Evolutionary conservation across 176 grass and related monocot genomes (phyloP).

Genomic region (Avena insularis): DNA sequence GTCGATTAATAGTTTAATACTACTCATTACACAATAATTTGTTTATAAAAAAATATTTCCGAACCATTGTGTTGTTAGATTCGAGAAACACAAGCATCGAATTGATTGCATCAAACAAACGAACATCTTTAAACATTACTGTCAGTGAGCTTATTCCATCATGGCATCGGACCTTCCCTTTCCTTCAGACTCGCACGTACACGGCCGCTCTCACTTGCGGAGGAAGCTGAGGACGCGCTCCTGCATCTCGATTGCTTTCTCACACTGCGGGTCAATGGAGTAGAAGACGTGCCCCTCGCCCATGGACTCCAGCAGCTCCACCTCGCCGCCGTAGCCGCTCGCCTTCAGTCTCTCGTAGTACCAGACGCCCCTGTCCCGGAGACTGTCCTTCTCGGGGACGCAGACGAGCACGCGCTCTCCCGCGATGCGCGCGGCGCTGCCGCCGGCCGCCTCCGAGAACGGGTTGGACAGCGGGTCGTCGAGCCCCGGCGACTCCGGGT

Average conservation of each 20-base stretch:
- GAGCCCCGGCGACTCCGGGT: conserved; percentile 57
- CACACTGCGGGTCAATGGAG: conserved; percentile 36
- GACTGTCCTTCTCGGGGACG: conserved; percentile 65
- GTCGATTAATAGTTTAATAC: too few species aligned
- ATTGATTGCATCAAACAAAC: too few species aligned
- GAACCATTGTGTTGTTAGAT: too few species aligned
- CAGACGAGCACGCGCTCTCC: conserved; percentile 63
- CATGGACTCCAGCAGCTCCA: conserved; percentile 59
- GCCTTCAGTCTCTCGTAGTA: conserved; percentile 70
- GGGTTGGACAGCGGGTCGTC: conserved; percentile 70
- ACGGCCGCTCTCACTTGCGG: conserved; percentile 24
- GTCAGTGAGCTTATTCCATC: conserved; percentile 15
- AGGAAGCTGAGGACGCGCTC: conserved; percentile 50
- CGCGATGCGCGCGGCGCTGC: conserved; percentile 54
- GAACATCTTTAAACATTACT: too few species aligned
- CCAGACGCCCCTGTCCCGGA: conserved; percentile 69
- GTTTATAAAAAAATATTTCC: too few species aligned
- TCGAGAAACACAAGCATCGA: too few species aligned
- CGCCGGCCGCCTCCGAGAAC: conserved; percentile 54
- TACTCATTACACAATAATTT: too few species aligned
- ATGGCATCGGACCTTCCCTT: background rate
- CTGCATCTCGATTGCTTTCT: conserved; percentile 57
- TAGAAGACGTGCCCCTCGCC: conserved; percentile 70
- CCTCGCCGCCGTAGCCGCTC: conserved; percentile 58
- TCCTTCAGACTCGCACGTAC: background rate